Conservation (phyloP, 495 filamentous ascomycete species). For the Penicillium goetzii region DNA sequence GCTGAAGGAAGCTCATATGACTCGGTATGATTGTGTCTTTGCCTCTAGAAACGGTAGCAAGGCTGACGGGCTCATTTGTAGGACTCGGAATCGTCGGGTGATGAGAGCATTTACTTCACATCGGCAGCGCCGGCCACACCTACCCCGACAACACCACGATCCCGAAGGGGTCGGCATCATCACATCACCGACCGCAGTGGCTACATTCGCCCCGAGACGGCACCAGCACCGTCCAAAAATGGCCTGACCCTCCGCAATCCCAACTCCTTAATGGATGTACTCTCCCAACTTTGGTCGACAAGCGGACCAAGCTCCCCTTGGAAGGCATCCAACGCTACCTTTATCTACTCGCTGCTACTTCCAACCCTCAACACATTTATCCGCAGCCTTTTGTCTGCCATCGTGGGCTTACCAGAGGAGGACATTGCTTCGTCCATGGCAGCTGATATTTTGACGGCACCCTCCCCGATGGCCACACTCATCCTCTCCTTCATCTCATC, state of each 20-base stretch:
- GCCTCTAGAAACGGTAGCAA: constrained; percentile 3
- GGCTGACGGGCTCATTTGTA: constrained; percentile 25
- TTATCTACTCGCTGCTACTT: constrained; percentile 81
- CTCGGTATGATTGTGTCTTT: constrained; percentile 33
- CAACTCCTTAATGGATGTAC: constrained; percentile 75
- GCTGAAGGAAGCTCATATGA: constrained; percentile 42
- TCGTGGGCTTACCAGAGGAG: constrained; percentile 81
- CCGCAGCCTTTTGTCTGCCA: constrained; percentile 76
- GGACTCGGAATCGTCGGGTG: constrained; percentile 63
- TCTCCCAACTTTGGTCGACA: constrained; percentile 83
- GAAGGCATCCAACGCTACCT: constrained; percentile 92
- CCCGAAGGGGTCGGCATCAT: constrained; percentile 46
- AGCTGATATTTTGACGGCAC: constrained; percentile 66
- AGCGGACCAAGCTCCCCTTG: constrained; percentile 90
- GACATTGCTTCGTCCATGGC: constrained; percentile 59
- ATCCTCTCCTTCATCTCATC: constrained; percentile 82
- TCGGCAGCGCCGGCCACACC: constrained; percentile 63
- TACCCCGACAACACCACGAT: constrained; percentile 58
- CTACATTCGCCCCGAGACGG: constrained; percentile 48
- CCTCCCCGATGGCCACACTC: constrained; percentile 73
- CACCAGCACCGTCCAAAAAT: constrained; percentile 51
- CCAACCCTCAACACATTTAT: constrained; percentile 87
- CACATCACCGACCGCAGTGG: constrained; percentile 56
- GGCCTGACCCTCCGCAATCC: constrained; percentile 69
- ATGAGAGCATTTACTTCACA: constrained; percentile 87